Conservation (phyloP, 2,329 filamentous ascomycete species). For the Lachnellula arida region DNA sequence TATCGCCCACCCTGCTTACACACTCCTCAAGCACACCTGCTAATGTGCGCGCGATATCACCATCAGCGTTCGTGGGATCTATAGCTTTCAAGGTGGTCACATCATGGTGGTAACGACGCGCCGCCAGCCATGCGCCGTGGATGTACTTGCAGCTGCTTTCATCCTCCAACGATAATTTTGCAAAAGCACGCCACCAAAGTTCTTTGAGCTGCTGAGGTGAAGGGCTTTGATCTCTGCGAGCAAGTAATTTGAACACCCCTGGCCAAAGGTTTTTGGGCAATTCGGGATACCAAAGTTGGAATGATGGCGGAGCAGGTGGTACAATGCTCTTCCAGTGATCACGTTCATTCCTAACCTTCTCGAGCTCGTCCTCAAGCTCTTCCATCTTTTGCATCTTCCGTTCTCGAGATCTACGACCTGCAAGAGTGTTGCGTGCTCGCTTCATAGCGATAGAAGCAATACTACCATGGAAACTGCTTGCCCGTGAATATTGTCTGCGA, state of each 20-base stretch:
- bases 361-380: slow-evolving; percentile 67
- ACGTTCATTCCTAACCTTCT: slow-evolving; percentile 60
- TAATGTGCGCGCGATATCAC: no score
- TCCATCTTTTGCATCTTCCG: slow-evolving; percentile 76
- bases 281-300: no score
- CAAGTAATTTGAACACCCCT: no score
- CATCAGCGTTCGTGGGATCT: no score
- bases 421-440: slow-evolving; percentile 88
- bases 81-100: not conserved
- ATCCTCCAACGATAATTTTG: not conserved
- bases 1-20: no score
- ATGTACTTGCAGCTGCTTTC: not conserved
- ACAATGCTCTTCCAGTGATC: slow-evolving; percentile 57
- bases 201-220: not conserved
- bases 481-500: slow-evolving; percentile 70
- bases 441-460: slow-evolving; percentile 78
- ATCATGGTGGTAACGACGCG: not conserved
- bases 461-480: no score
- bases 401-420: slow-evolving; percentile 87
- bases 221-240: no score
- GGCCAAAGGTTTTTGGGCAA: no score
- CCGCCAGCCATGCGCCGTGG: not conserved
- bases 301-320: no score
- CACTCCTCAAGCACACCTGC: no score
- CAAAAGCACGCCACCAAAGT: not conserved